These are phyloP conservation scores for Lentithecium fluviatile DNA, from an alignment of 495 filamentous ascomycete species.

Conservation along the genomic window DNA sequence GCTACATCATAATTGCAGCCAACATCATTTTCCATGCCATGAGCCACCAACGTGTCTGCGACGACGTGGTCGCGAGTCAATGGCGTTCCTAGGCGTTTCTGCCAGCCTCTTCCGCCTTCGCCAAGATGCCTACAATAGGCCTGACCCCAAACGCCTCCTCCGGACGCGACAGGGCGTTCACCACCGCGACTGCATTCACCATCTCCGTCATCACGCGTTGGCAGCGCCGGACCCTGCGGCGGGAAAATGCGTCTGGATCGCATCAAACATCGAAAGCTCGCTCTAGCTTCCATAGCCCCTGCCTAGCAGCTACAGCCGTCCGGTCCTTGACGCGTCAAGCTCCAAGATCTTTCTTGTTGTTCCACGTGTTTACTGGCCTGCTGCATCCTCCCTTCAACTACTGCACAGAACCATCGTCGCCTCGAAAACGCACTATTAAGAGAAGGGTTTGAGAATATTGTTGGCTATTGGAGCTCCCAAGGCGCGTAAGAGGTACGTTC, in stretches of 20 bases:
- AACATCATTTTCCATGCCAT: no score
- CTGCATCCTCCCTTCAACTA: background rate
- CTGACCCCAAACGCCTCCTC: background rate
- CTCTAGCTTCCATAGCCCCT: constrained; percentile 1
- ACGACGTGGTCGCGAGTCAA: no score
- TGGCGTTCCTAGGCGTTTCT: no score
- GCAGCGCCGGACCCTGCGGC: background rate
- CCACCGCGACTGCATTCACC: background rate
- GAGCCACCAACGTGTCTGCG: no score
- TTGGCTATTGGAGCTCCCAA: no score
- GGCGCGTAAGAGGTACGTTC: no score
- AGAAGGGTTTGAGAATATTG: no score
- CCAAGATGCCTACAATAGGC: constrained; percentile 2
- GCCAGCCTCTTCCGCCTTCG: background rate
- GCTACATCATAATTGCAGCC: no score
- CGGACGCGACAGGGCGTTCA: constrained; percentile 7
- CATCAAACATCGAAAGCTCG: constrained; percentile 11
- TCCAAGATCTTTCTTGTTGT: background rate
- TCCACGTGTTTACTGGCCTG: constrained; percentile 17
- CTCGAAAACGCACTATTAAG: no score
- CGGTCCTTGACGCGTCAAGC: constrained; percentile 12
- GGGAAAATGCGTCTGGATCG: constrained; percentile 19
- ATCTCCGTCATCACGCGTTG: constrained; percentile 4
- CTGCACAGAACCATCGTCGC: background rate
- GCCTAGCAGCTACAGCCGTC: constrained; percentile 6